A percentile compares a stretch with the other conserved stretches of the same genome.
Evolutionary conservation across 1,139 yeast genomes (phyloP).

Genomic region (Dujonia santamariae): DNA sequence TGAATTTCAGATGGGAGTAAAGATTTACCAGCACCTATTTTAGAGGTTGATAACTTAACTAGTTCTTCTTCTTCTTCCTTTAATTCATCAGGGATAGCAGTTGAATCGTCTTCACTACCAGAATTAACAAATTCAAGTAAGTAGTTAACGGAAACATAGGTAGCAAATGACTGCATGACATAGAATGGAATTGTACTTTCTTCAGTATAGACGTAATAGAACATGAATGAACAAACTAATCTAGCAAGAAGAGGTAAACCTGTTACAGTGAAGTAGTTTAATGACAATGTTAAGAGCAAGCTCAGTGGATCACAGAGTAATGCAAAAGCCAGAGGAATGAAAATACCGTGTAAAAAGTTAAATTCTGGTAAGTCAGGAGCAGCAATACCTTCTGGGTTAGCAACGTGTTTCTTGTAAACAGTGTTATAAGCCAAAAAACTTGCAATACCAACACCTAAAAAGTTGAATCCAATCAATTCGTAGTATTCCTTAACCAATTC

Average conservation of each 20-base stretch:
- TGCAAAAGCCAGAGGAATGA: slow-evolving; percentile 29
- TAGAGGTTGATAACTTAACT: slow-evolving; percentile 10
- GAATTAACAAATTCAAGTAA: slow-evolving; percentile 29
- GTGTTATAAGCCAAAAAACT: slow-evolving; percentile 26
- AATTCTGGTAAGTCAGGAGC: slow-evolving; percentile 36
- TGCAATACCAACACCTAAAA: slow-evolving; percentile 31
- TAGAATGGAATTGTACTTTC: slow-evolving; percentile 11
- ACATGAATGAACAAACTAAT: slow-evolving; percentile 27
- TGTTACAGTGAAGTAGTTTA: slow-evolving; percentile 36
- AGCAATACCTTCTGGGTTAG: slow-evolving; percentile 11
- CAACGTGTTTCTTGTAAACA: slow-evolving; percentile 15
- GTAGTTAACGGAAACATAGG: slow-evolving; percentile 23
- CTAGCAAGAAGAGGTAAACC: slow-evolving; percentile 30
- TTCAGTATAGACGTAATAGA: slow-evolving; percentile 29
- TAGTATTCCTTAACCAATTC: slow-evolving; percentile 18
- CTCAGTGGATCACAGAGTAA: slow-evolving; percentile 21
- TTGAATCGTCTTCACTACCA: slow-evolving; percentile 16
- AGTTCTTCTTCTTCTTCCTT: slow-evolving; percentile 15
- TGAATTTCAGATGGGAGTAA: slow-evolving; percentile 38
- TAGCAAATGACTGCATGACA: slow-evolving; percentile 22
- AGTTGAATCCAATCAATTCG: slow-evolving; percentile 32
- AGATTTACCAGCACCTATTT: slow-evolving; percentile 13
- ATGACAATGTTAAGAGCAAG: slow-evolving; percentile 31
- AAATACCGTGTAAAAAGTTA: slow-evolving; percentile 32
- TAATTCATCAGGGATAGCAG: slow-evolving; percentile 17